These are phyloP conservation scores for Rosa hybrid DNA, from an alignment of 331 rosid species.

Conservation along the genomic window DNA sequence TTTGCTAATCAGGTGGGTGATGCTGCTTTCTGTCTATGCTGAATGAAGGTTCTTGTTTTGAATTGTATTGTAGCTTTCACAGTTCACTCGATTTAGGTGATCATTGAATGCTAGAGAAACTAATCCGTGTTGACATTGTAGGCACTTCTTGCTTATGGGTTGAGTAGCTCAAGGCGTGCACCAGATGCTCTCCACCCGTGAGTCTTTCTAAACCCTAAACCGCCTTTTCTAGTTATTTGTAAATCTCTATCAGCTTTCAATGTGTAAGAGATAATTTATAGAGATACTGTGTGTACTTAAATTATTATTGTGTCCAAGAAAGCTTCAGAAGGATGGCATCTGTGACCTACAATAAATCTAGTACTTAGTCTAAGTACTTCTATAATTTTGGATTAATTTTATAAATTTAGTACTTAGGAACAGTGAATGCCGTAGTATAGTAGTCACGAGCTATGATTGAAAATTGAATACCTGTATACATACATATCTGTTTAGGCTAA, in stretches of 20 bases:
- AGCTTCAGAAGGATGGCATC: not conserved
- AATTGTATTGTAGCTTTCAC: not conserved
- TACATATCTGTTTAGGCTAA: not conserved
- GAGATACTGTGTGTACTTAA: not conserved
- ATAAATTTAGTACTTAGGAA: not conserved
- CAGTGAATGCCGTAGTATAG: not conserved
- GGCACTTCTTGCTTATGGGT: conserved; percentile 97
- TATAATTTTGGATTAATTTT: too few relatives aligned
- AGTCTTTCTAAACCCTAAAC: conserved; percentile 38
- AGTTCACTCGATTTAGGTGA: conserved; percentile 13
- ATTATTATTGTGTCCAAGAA: not conserved
- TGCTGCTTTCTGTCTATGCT: not conserved
- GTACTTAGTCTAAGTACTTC: not conserved
- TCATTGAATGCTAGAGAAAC: conserved; percentile 32
- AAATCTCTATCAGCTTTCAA: conserved; percentile 1
- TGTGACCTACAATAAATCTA: not conserved
- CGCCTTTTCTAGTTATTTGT: conserved; percentile 5
- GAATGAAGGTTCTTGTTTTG: not conserved
- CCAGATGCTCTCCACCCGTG: conserved; percentile 99
- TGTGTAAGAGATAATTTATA: not conserved
- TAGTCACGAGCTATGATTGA: conserved; percentile 3
- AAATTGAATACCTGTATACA: not conserved
- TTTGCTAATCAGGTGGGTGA: conserved; percentile 85
- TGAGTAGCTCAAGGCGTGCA: conserved; percentile 96
- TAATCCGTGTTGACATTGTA: conserved; percentile 48